Conservation (phyloP, 306 rosid genomes). For the Vigna nakashimae region DNA sequence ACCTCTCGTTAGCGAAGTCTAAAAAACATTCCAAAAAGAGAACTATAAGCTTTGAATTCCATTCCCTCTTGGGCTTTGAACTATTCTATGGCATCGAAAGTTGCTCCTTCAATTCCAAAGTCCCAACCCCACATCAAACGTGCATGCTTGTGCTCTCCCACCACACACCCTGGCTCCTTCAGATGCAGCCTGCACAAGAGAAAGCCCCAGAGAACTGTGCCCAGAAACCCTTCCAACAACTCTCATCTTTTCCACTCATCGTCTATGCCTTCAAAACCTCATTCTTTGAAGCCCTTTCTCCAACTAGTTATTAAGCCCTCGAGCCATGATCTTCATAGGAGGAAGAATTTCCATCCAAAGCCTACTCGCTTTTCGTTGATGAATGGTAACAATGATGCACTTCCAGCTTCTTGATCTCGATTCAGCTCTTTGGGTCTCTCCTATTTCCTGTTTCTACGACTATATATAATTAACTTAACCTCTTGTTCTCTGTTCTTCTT, state of each 20-base stretch:
- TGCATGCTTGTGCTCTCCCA: slow-evolving; percentile 68
- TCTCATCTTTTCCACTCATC: slow-evolving; percentile 21
- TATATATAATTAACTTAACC: not conserved
- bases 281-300: slow-evolving; percentile 54
- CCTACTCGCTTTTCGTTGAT: slow-evolving; percentile 59
- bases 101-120: slow-evolving; percentile 20
- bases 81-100: slow-evolving; percentile 54
- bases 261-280: slow-evolving; percentile 32
- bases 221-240: not conserved
- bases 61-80: slow-evolving; percentile 8
- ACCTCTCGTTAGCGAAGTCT: slow-evolving; percentile 21
- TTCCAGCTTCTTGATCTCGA: slow-evolving; percentile 34
- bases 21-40: slow-evolving; percentile 10
- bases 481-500: not conserved
- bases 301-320: slow-evolving; percentile 58
- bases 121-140: slow-evolving; percentile 35
- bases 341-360: slow-evolving; percentile 65
- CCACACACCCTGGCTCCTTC: slow-evolving; percentile 76
- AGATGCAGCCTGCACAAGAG: slow-evolving; percentile 67
- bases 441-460: not conserved
- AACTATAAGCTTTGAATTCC: not conserved
- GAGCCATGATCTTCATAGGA: slow-evolving; percentile 56
- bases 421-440: not conserved
- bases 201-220: not conserved
- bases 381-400: slow-evolving; percentile 39